Base-by-base conservation (phyloP, 306 rosid species). In the Quercus agrifolia region DNA sequence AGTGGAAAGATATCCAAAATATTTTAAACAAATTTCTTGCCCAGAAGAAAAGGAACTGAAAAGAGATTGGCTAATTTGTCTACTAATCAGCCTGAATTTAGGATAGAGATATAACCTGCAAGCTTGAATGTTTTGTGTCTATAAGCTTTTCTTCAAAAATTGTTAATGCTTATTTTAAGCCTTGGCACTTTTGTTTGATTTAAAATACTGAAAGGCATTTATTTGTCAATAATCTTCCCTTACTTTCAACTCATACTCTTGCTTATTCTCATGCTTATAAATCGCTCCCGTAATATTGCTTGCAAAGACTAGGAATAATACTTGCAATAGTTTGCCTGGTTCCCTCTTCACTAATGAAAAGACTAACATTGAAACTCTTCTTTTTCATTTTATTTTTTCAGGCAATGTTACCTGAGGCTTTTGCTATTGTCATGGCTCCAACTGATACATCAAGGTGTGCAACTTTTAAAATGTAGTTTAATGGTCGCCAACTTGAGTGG, bases 361-460 rank as follows among this genome's bases (percentile, higher is more conserved):
- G 56, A 73, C 79, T 23, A 27, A 69, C 21, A 31, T 52, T 80
- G 74, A 71, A 73, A 71, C 77, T 69, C 63, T 31, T 3, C 77
- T 74, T 78, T 59, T 46, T 27, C 64, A 33, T 81, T 75, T 41
- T 30, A 61, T 66, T 74, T 74, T 74, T 75, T 63, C 89, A 94
- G 96, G 78, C 74, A 38, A 92, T 92, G 98, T 78, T 90, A 77
- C 92, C 97, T 2, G 94, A 94, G 89, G 98, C 94, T 66, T 86
- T 94, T 81, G 96, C 97, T 64, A 84, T 89, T 88, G 96, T 94
- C 71, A 80, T 92, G 86, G 96, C 98, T 46, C 96, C 98, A 51
- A 88, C 80, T 7, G 98, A 94, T 83, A 55, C 88, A 56, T 74
- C 89, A 61, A 89, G 97, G 94, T 94, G 69, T 68, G 79, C 57